phyloP scores from a whole-genome alignment of 306 rosid species.

The Sindora glabra region DNA sequence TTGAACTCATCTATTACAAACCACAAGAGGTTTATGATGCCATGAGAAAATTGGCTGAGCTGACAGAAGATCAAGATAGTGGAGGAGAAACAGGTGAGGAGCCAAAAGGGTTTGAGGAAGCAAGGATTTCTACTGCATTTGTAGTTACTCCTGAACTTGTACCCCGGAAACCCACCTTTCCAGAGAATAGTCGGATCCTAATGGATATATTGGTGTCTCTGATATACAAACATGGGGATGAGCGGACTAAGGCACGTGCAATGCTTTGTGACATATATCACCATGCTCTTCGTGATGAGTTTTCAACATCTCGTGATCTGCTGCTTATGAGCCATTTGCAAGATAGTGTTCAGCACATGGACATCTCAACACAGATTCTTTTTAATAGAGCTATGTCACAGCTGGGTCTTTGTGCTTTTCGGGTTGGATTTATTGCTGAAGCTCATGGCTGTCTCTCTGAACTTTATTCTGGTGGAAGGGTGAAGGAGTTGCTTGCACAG shows the following conservation, averaged over 20 bases:
- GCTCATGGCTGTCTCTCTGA: constrained; percentile 89
- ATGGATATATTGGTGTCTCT: constrained; percentile 79
- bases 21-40: constrained; percentile 97
- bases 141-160: constrained; percentile 71
- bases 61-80: constrained; percentile 38
- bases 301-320: constrained; percentile 76
- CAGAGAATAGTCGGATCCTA: constrained; percentile 67
- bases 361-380: constrained; percentile 89
- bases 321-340: constrained; percentile 97
- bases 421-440: constrained; percentile 67
- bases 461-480: constrained; percentile 96
- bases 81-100: constrained; percentile 44
- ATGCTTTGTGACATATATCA: constrained; percentile 98
- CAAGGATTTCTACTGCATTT: constrained; percentile 68
- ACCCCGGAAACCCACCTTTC: constrained; percentile 77
- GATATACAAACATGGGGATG: constrained; percentile 81
- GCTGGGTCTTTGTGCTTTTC: constrained; percentile 88
- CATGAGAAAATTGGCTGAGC: constrained; percentile 81
- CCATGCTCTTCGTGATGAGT: constrained; percentile 83
- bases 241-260: constrained; percentile 90
- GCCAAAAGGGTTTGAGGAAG: constrained; percentile 49
- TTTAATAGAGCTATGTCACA: constrained; percentile 95
- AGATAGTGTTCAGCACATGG: constrained; percentile 83
- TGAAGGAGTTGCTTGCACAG: constrained; percentile 93
- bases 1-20: constrained; percentile 79